Base-by-base conservation (phyloP, 2,329 filamentous ascomycete genomes). In the Paecilomyces formosus region DNA sequence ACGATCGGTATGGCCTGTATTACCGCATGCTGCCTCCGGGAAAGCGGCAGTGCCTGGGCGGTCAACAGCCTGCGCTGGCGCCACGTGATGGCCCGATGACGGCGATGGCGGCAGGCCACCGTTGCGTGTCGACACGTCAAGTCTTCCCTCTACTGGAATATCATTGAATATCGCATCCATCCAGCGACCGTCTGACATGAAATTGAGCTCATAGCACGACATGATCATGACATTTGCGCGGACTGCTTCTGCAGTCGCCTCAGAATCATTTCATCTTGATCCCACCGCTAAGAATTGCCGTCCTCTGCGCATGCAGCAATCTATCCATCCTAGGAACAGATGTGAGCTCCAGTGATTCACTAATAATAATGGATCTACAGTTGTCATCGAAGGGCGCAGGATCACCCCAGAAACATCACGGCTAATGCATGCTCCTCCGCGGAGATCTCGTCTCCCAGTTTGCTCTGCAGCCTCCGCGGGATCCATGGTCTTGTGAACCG, bases 1-100 rank as follows among this genome's bases (percentile, higher is more conserved):
- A 66, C 62, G 31, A 58, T 55, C 57, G 21, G 55, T 60, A 66
- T 54, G n/a, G 30, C 49, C 18, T 51, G 56, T 61, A 53, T 57
- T 53, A 26, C 24, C 2, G 52, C 58, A 62, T 58, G 63, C 63
- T 60, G 60, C 58, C 60, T 13, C 45, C 50, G 50, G 50, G 11
- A 52, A 28, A 24, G 22, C 50, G 50, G 50, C 50, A 52, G 18
- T 21, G 26, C 50, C 57, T 56, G 56, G 59, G 55, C 58, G 53
- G 54, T 58, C 39, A 45, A 62, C 57, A 33, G 53, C 59, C 53
- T 28, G 55, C 35, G 28, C 62, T 66, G 61, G 64, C 63, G 63
- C 68, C 68, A 70, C 68, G 68, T 70, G 68, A 69, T 68, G 63
- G 58, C 53, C 59, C 18, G 54, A 66, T 63, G 65, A 66, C 61